Conservation (phyloP, 306 rosid genomes). For the Fragaria nilgerrensis region DNA sequence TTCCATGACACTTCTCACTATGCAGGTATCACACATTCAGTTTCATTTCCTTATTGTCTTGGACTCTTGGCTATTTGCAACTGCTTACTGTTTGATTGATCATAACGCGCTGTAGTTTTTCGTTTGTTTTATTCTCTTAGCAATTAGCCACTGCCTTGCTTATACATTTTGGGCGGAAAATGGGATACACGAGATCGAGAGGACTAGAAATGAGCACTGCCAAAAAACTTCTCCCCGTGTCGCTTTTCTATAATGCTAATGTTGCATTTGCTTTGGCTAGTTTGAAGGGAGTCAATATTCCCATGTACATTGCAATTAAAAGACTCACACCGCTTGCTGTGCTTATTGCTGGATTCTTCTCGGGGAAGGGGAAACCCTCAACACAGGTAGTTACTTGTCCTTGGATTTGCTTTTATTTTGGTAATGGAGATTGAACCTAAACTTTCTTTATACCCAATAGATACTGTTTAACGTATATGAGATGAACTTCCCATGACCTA, state of each 20-base stretch:
- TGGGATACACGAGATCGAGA: slow-evolving; percentile 72
- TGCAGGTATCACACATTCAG: slow-evolving; percentile 52
- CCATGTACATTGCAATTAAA: slow-evolving; percentile 97
- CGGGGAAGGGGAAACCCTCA: slow-evolving; percentile 77
- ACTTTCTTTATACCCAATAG: neutral
- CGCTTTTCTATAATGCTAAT: slow-evolving; percentile 87
- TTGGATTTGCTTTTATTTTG: neutral
- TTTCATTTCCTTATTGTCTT: neutral
- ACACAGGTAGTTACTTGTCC: slow-evolving; percentile 42
- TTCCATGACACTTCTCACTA: slow-evolving; percentile 84
- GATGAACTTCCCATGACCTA: neutral
- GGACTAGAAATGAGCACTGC: slow-evolving; percentile 67
- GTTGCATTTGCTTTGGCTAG: slow-evolving; percentile 98
- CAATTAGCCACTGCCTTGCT: slow-evolving; percentile 76
- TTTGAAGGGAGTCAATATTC: slow-evolving; percentile 93
- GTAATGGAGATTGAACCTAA: neutral
- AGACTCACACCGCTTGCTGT: slow-evolving; percentile 98
- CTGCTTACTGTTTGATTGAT: neutral
- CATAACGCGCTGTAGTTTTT: neutral
- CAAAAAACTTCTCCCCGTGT: slow-evolving; percentile 68
- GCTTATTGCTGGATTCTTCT: slow-evolving; percentile 65
- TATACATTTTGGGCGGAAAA: slow-evolving; percentile 61
- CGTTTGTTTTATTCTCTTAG: slow-evolving; percentile 13
- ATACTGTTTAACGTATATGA: neutral
- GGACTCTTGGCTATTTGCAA: neutral